A percentile compares a stretch with the other conserved stretches of the same genome.
Conservation (phyloP, 805 yeast genomes). For the Metschnikowia baotianmanensis region DNA sequence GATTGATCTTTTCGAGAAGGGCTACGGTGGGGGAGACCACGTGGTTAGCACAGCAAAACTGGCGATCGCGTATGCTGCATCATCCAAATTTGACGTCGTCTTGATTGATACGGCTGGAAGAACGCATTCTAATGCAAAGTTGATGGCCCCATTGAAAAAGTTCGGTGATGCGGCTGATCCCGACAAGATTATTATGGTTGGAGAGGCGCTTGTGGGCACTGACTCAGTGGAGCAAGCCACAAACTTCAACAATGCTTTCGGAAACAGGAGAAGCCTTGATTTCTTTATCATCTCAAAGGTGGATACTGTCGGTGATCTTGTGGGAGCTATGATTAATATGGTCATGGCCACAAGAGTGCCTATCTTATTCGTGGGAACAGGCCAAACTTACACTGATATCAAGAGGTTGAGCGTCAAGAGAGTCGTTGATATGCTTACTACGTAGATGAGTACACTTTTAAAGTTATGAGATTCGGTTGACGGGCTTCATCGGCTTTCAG, state of each 20-base stretch:
- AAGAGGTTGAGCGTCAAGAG: conserved; percentile 86
- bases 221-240: conserved; percentile 95
- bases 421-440: conserved; percentile 85
- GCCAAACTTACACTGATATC: conserved; percentile 94
- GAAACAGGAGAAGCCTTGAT: conserved; percentile 74
- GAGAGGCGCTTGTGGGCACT: conserved; percentile 96
- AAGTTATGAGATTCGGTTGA: not conserved
- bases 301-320: conserved; percentile 95
- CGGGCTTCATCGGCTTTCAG: not conserved
- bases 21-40: conserved; percentile 93
- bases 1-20: conserved; percentile 86
- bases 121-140: conserved; percentile 88
- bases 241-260: conserved; percentile 91
- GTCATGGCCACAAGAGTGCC: conserved; percentile 96
- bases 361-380: conserved; percentile 91
- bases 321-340: conserved; percentile 97
- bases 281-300: conserved; percentile 92
- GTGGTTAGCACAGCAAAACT: conserved; percentile 91
- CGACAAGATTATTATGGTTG: conserved; percentile 96
- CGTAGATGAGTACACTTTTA: conserved; percentile 28
- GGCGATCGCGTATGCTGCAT: conserved; percentile 78
- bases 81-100: conserved; percentile 74
- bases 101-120: conserved; percentile 97
- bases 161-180: conserved; percentile 96
- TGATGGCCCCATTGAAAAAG: conserved; percentile 93